Evolutionary conservation across 1,139 yeast species (phyloP).

Genomic region (Kurtzmaniella natalensis): DNA sequence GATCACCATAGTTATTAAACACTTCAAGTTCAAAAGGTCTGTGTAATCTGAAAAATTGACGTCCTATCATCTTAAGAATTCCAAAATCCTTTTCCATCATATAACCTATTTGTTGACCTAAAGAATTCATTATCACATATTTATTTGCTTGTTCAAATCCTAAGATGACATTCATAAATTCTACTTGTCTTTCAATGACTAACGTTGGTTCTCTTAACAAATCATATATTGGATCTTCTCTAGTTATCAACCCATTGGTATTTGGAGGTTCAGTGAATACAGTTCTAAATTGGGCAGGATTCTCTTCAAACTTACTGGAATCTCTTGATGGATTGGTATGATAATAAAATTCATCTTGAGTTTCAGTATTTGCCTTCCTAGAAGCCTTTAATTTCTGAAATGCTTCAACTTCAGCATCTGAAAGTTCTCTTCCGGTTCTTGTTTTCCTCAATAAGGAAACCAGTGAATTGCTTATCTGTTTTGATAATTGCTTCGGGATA

Average conservation of each 20-base stretch:
- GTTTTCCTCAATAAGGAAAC: slow-evolving; percentile 13
- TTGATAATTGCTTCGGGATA: not conserved
- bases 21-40: slow-evolving; percentile 85
- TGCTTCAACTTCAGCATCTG: slow-evolving; percentile 32
- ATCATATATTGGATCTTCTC: slow-evolving; percentile 51
- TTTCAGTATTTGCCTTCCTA: slow-evolving; percentile 8
- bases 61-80: slow-evolving; percentile 58
- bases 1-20: slow-evolving; percentile 65
- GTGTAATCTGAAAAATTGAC: slow-evolving; percentile 80
- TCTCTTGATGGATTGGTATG: slow-evolving; percentile 26
- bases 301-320: slow-evolving; percentile 13
- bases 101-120: slow-evolving; percentile 74
- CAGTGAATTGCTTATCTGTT: not conserved
- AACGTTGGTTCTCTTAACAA: slow-evolving; percentile 74
- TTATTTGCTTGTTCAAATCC: slow-evolving; percentile 91
- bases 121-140: slow-evolving; percentile 67
- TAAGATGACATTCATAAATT: slow-evolving; percentile 76
- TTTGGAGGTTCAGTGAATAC: slow-evolving; percentile 35
- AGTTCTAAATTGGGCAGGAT: slow-evolving; percentile 24
- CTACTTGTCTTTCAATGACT: slow-evolving; percentile 83
- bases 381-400: slow-evolving; percentile 17
- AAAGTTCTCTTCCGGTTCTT: slow-evolving; percentile 32
- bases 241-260: slow-evolving; percentile 46
- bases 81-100: slow-evolving; percentile 81
- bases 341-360: slow-evolving; percentile 23